A percentile compares a stretch with the other conserved stretches of the same genome.
These are phyloP conservation scores for Paraglomus occultum DNA, from an alignment of 192 early-diverging fungal species.

Conservation along the genomic window DNA sequence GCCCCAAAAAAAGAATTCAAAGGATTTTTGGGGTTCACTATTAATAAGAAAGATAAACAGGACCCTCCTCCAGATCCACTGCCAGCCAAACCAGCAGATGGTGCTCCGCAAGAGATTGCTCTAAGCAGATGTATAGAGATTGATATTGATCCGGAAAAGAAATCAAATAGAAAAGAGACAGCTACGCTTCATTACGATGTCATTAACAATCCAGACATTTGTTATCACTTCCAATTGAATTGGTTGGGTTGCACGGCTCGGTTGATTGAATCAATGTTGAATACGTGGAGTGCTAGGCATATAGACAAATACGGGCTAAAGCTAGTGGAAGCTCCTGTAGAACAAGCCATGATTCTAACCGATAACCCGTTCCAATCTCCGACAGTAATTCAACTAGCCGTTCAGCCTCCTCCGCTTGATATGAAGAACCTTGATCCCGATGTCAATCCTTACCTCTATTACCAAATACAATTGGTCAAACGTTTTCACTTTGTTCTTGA, in stretches of 20 bases:
- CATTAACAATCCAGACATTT: conserved; percentile 80
- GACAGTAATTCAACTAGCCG: conserved; percentile 58
- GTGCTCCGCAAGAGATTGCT: conserved; percentile 37
- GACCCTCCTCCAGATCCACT: conserved; percentile 27
- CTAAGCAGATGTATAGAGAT: conserved; percentile 71
- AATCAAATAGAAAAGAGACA: conserved; percentile 75
- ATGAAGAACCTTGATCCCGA: conserved; percentile 36
- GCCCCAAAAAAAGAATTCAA: conserved; percentile 41
- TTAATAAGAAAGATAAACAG: conserved; percentile 32
- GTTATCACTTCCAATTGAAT: conserved; percentile 92
- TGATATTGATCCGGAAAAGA: conserved; percentile 80
- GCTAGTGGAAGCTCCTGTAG: conserved; percentile 84
- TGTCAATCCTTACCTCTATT: conserved; percentile 59
- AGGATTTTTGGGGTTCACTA: conserved; percentile 46
- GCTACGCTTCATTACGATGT: conserved; percentile 90
- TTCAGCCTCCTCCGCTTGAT: conserved; percentile 63
- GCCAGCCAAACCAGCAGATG: conserved; percentile 13
- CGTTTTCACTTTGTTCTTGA: conserved; percentile 87
- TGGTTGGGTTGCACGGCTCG: conserved; percentile 94
- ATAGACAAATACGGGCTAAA: conserved; percentile 88
- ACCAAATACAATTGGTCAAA: conserved; percentile 79
- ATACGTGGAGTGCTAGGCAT: conserved; percentile 66
- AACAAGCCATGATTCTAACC: conserved; percentile 60
- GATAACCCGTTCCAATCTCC: conserved; percentile 91
- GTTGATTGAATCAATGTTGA: conserved; percentile 83